phyloP scores from a whole-genome alignment of 148 eudicot species.

The Rhododendron ovatum region DNA sequence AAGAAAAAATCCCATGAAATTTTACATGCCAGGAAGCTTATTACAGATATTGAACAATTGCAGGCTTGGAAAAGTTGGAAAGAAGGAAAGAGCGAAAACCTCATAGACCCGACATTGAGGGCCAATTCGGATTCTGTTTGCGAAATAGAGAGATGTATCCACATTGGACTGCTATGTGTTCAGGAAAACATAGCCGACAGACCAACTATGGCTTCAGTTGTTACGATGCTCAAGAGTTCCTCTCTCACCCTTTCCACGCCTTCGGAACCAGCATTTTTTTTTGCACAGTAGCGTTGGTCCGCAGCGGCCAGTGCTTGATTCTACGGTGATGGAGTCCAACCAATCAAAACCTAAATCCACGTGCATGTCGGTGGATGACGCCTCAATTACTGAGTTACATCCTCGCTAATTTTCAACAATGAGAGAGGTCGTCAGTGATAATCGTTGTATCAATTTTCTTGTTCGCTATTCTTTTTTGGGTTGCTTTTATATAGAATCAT shows the following conservation, averaged over 20 bases:
- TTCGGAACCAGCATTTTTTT: slow-evolving; percentile 20
- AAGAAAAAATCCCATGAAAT: no score
- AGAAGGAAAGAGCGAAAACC: slow-evolving; percentile 5
- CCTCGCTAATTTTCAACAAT: slow-evolving; percentile 15
- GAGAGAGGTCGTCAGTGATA: background rate
- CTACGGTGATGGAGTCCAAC: background rate
- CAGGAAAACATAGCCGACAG: slow-evolving; percentile 23
- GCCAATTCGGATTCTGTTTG: background rate
- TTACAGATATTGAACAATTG: background rate
- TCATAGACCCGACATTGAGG: slow-evolving; percentile 23
- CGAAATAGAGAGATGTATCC: slow-evolving; percentile 29
- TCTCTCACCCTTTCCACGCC: slow-evolving; percentile 26
- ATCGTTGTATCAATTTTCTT: background rate
- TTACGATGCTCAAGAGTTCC: slow-evolving; percentile 20
- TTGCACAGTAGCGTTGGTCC: background rate
- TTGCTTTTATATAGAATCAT: background rate
- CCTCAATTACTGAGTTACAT: slow-evolving; percentile 19
- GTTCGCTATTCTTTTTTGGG: background rate
- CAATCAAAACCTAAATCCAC: background rate
- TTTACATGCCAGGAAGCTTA: background rate
- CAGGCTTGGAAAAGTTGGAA: slow-evolving; percentile 46
- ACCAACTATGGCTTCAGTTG: slow-evolving; percentile 23
- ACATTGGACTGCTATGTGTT: slow-evolving; percentile 26
- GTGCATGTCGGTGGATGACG: slow-evolving; percentile 15
- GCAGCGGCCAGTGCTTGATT: slow-evolving; percentile 7